These are phyloP conservation scores for Kodamaea derodonti DNA, from an alignment of 1,139 yeast genomes.

Conservation along the genomic window DNA sequence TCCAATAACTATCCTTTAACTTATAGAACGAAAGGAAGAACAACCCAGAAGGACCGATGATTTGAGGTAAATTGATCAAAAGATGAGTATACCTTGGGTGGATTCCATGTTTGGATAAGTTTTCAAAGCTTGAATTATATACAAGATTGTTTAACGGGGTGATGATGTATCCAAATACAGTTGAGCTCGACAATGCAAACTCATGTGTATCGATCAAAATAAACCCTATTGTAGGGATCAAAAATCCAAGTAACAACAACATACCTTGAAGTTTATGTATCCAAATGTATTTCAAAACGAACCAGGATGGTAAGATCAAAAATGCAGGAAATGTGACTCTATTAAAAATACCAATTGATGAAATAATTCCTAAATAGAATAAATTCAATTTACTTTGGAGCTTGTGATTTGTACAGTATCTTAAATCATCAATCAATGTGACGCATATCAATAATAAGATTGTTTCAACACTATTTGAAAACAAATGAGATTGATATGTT, in stretches of 20 bases:
- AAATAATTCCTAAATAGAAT: slow-evolving; percentile 46
- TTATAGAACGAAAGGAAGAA: slow-evolving; percentile 36
- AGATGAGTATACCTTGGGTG: slow-evolving; percentile 78
- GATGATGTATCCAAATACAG: slow-evolving; percentile 33
- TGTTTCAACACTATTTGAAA: slow-evolving; percentile 86
- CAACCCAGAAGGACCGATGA: slow-evolving; percentile 69
- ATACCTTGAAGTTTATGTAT: slow-evolving; percentile 21
- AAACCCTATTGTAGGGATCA: slow-evolving; percentile 32
- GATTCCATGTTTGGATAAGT: slow-evolving; percentile 74
- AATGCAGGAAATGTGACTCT: slow-evolving; percentile 81
- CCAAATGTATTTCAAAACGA: slow-evolving; percentile 34
- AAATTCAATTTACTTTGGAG: slow-evolving; percentile 12
- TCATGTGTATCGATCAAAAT: slow-evolving; percentile 44
- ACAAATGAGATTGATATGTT: slow-evolving; percentile 80
- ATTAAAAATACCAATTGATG: slow-evolving; percentile 73
- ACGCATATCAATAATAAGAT: slow-evolving; percentile 56
- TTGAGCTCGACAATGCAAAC: slow-evolving; percentile 4
- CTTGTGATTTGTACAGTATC: slow-evolving; percentile 19
- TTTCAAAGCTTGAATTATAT: slow-evolving; percentile 60
- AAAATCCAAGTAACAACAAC: slow-evolving; percentile 25
- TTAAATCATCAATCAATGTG: slow-evolving; percentile 45
- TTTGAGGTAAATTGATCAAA: slow-evolving; percentile 69
- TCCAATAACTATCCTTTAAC: slow-evolving; percentile 29
- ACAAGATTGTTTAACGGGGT: slow-evolving; percentile 74
- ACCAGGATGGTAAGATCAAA: slow-evolving; percentile 55